Base-by-base conservation (phyloP, 2,329 filamentous ascomycete species). In the Fusarium equiseti region DNA sequence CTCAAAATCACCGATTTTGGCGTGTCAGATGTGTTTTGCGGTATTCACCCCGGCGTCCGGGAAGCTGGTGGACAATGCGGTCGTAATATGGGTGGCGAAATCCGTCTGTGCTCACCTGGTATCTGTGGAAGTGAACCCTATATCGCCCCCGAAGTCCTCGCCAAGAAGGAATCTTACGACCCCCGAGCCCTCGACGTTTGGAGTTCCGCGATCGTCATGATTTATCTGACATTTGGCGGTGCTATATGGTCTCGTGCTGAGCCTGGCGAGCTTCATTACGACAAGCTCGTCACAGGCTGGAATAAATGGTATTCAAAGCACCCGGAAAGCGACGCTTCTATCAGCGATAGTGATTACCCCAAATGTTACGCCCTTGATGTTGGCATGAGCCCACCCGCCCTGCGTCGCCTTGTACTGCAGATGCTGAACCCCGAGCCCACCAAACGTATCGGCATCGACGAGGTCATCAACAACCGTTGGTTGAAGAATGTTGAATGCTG, bases 1-100 rank as follows among this genome's bases (percentile, higher is more conserved):
- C 85, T 97, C 59, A 97, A 97, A 82, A 95, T 97, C 64, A 94
- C 93, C 52, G 94, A 97, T 79, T 97, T 97, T 81, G 94, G 94
- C 56, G 92, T 95, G 16, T 94, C 93, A 0, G 93, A 96, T 77
- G 92, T 97, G 20, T 97, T 97, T 77, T 89, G 87, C 57, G 94
- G 93, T 42, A 90, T 90, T 53, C 93, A 97, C 79, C 94, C 93
- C 1, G 94, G 93, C 31, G 82, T 94, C 43, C 87, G 92, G 64
- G 89, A 91, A 74, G 88, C 92, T 15, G 89, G 89, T 54, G 92
- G 92, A 59, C 87, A 92, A 75, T 95, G 92, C 79, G 92, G 91
- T 50, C 87, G 88, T 76, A 88, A 90, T 71, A 93, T 95, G 88
- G 87, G 86, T 31, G 87, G 86, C 29, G 89, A 91, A 8, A 79